Conservation (phyloP, 2,329 filamentous ascomycete species). For the Penicillium sp. region DNA sequence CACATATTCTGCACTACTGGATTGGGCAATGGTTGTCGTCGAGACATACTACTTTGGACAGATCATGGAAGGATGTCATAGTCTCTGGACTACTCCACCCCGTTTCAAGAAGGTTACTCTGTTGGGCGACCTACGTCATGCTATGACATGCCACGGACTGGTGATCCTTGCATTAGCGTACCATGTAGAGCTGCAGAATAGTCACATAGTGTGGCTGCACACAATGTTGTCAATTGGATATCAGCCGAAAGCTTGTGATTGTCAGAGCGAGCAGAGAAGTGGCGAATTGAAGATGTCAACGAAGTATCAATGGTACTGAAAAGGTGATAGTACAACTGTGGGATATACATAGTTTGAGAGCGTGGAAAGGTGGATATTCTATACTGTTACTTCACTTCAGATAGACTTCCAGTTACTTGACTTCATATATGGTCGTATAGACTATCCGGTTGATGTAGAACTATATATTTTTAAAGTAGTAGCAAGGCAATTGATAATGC, state of each 20-base stretch:
- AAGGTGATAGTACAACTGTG: not conserved
- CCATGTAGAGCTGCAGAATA: constrained; percentile 1
- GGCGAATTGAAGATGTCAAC: not conserved
- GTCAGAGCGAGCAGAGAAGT: not conserved
- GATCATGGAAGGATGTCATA: not conserved
- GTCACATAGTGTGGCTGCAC: not conserved
- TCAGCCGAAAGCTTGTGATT: not conserved
- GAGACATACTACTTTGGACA: not conserved
- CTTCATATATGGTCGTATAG: not conserved
- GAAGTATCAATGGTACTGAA: not conserved
- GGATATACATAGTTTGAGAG: not conserved
- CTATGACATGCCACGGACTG: constrained; percentile 8
- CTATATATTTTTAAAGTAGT: not conserved
- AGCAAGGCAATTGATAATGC: too few species aligned
- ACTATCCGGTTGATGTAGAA: not conserved
- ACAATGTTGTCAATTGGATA: not conserved
- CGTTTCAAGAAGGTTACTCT: not conserved
- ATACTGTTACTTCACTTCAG: not conserved
- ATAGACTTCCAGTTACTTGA: not conserved
- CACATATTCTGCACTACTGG: not conserved
- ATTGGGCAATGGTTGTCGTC: not conserved
- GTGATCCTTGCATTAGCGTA: constrained; percentile 13
- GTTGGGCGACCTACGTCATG: constrained; percentile 3
- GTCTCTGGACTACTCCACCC: not conserved
- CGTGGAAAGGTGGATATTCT: too few species aligned